These are phyloP conservation scores for Penicillium italicum DNA, from an alignment of 2,329 filamentous ascomycete species.

Conservation along the genomic window DNA sequence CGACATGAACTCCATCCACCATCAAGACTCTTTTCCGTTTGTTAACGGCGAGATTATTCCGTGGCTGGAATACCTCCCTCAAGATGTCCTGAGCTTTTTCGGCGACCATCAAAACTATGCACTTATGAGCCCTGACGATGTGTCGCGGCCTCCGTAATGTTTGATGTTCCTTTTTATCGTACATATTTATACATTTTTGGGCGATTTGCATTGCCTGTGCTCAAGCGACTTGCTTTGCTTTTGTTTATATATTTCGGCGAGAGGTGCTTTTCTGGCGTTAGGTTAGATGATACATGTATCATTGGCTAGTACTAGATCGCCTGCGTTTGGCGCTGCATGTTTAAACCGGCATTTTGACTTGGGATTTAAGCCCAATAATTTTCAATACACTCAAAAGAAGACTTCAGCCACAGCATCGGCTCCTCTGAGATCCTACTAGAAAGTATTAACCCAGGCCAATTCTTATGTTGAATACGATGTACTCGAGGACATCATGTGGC, in stretches of 20 bases:
- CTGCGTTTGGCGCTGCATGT: not conserved
- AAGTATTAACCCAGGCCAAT: not conserved
- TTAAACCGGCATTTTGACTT: not conserved
- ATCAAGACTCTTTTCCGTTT: constrained; percentile 40
- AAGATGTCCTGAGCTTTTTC: constrained; percentile 60
- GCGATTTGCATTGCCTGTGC: constrained; percentile 6
- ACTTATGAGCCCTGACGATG: constrained; percentile 32
- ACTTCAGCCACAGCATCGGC: not conserved
- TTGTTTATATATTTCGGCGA: not conserved
- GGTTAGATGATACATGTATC: not conserved
- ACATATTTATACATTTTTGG: constrained; percentile 17
- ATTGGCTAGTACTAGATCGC: not conserved
- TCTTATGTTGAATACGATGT: not conserved
- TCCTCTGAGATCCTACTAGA: not conserved
- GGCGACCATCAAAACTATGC: constrained; percentile 37
- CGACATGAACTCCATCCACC: constrained; percentile 62
- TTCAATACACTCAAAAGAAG: not conserved
- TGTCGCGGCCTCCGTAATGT: constrained; percentile 22
- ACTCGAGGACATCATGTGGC: not conserved
- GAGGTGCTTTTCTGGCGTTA: not conserved
- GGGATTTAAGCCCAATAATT: not conserved
- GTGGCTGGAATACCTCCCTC: constrained; percentile 71
- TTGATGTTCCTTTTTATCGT: constrained; percentile 5
- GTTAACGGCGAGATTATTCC: constrained; percentile 61
- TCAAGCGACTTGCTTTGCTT: constrained; percentile 1